These are phyloP conservation scores for Ceratocystis diversiconidia DNA, from an alignment of 2,329 filamentous ascomycete species.

Conservation along the genomic window DNA sequence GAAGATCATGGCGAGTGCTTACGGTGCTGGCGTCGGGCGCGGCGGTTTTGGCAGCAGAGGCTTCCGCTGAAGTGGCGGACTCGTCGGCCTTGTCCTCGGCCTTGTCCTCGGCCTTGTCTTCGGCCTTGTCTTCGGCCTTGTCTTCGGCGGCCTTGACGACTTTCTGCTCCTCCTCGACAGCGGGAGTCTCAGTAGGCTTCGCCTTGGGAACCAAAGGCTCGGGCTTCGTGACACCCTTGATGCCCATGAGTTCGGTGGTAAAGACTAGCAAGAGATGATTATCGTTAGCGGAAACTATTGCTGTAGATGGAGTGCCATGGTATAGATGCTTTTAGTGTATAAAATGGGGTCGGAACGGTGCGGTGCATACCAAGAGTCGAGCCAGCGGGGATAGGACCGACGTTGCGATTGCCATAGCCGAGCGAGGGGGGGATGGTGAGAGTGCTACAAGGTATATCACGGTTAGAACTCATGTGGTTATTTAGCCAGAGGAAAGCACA, in stretches of 20 bases:
- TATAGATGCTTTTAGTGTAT: not conserved
- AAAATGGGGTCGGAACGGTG: not conserved
- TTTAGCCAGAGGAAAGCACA: not conserved
- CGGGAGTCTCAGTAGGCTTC: constrained; percentile 26
- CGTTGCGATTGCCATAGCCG: constrained; percentile 62
- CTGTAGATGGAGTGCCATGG: not conserved
- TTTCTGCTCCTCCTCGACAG: constrained; percentile 22
- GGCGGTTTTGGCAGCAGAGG: constrained; percentile 1
- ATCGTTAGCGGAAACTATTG: not conserved
- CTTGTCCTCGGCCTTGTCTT: constrained; percentile 7
- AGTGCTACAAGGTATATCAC: constrained; percentile 34
- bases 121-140: constrained; percentile 21
- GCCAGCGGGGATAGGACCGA: constrained; percentile 72
- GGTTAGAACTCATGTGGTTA: not conserved
- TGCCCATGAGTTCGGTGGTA: constrained; percentile 78
- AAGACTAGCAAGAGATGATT: constrained; percentile 44
- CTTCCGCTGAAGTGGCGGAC: constrained; percentile 7
- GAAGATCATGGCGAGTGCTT: constrained; percentile 5
- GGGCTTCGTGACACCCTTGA: constrained; percentile 52
- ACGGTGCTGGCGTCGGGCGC: constrained; percentile 8
- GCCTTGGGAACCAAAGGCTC: constrained; percentile 30
- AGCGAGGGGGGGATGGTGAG: constrained; percentile 78
- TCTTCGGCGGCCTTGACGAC: constrained; percentile 28
- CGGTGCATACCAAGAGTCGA: constrained; percentile 53
- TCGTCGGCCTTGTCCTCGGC: constrained; percentile 15